These are phyloP conservation scores for Tylopilus sp. DNA, from an alignment of 1,284 basidiomycete species.

Conservation along the genomic window DNA sequence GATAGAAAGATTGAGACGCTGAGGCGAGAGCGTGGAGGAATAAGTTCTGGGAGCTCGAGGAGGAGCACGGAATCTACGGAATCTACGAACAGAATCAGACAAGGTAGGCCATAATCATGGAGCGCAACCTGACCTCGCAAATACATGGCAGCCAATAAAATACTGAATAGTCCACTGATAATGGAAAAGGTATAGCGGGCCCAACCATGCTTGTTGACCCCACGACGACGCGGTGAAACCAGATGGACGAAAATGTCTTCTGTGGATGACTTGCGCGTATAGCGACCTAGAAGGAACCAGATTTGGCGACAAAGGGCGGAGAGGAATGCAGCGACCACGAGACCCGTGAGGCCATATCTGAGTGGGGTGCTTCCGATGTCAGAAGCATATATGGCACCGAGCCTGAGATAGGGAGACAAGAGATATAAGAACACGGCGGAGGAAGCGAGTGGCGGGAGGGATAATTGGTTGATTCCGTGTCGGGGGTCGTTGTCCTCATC, in stretches of 20 bases:
- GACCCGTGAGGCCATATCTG: slow-evolving; percentile 45
- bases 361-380: slow-evolving; percentile 43
- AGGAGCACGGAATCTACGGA: slow-evolving; percentile 49
- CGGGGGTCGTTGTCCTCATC: slow-evolving; percentile 34
- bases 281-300: slow-evolving; percentile 68
- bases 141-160: slow-evolving; percentile 56
- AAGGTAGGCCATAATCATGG: background rate
- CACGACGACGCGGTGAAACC: slow-evolving; percentile 52
- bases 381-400: slow-evolving; percentile 60
- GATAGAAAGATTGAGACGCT: slow-evolving; percentile 39
- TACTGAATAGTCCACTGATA: slow-evolving; percentile 42
- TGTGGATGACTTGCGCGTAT: slow-evolving; percentile 56
- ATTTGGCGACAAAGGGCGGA: slow-evolving; percentile 61
- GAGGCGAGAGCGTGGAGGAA: slow-evolving; percentile 32
- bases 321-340: slow-evolving; percentile 51
- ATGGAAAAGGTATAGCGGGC: slow-evolving; percentile 41
- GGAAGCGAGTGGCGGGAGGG: slow-evolving; percentile 52
- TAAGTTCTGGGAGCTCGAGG: slow-evolving; percentile 34
- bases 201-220: slow-evolving; percentile 39
- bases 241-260: slow-evolving; percentile 60
- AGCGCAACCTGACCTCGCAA: slow-evolving; percentile 49
- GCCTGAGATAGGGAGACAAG: slow-evolving; percentile 59
- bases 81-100: slow-evolving; percentile 35
- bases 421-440: slow-evolving; percentile 64
- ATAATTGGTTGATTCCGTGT: slow-evolving; percentile 41